Percentiles rank a stretch among this genome's conserved stretches.
Evolutionary conservation across 163 green algal genomes (phyloP).

Genomic region (Scenedesmus sp.): DNA sequence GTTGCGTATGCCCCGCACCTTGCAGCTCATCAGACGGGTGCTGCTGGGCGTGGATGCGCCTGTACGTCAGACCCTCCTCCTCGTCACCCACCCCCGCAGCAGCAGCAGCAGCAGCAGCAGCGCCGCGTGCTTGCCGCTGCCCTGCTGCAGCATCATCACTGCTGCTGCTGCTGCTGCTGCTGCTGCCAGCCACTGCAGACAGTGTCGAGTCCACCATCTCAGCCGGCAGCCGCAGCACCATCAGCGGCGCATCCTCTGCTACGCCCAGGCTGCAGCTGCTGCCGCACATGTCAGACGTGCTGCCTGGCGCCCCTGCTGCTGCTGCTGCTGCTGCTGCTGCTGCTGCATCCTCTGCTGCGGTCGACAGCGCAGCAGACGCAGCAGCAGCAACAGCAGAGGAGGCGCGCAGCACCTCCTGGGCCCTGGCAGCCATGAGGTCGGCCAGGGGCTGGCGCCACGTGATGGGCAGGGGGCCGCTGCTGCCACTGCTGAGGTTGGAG

Average conservation of each 20-base stretch:
- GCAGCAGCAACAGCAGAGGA: neutral
- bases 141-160: neutral
- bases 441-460: conserved; percentile 44
- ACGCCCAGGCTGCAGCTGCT: conserved; percentile 24
- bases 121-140: neutral
- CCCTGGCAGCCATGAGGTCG: conserved; percentile 26
- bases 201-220: neutral
- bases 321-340: neutral
- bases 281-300: neutral
- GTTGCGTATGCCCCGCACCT: neutral
- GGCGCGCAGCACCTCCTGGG: conserved; percentile 18
- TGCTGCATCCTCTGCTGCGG: neutral
- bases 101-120: conserved; percentile 13
- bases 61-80: conserved; percentile 6
- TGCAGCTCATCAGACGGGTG: conserved; percentile 15
- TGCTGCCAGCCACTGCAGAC: neutral
- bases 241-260: conserved; percentile 24
- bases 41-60: neutral
- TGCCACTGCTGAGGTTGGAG: neutral
- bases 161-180: conserved; percentile 12
- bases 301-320: too few species aligned
- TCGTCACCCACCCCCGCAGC: neutral
- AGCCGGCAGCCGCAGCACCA: conserved; percentile 26
- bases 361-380: neutral
- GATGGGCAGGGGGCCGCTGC: conserved; percentile 10